These are phyloP conservation scores for Hymenoscyphus infarciens DNA, from an alignment of 2,329 filamentous ascomycete genomes.

Conservation along the genomic window DNA sequence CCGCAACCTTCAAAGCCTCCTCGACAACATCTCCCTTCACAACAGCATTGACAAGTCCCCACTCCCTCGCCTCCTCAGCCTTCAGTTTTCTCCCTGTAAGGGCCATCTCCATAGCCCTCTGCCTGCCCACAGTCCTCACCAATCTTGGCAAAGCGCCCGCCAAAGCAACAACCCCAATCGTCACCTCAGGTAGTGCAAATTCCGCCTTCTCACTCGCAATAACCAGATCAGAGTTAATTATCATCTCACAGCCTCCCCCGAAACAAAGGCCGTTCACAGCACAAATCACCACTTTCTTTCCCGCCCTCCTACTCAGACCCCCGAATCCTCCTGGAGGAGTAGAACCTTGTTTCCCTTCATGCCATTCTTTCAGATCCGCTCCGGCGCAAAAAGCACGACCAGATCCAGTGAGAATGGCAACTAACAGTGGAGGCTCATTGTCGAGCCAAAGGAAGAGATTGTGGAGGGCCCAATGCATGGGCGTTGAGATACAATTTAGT, in stretches of 20 bases:
- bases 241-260: conserved; percentile 75
- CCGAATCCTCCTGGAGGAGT: conserved; percentile 54
- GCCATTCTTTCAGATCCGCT: conserved; percentile 67
- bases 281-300: conserved; percentile 72
- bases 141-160: conserved; percentile 69
- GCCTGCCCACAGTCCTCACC: conserved; percentile 60
- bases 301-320: conserved; percentile 60
- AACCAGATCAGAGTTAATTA: conserved; percentile 69
- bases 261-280: conserved; percentile 74
- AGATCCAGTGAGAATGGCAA: conserved; percentile 59
- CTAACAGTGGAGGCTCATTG: conserved; percentile 52
- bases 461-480: conserved; percentile 40
- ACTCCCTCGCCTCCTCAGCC: conserved; percentile 57
- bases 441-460: conserved; percentile 59
- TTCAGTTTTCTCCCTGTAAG: conserved; percentile 58
- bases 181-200: conserved; percentile 70
- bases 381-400: conserved; percentile 66
- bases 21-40: conserved; percentile 50
- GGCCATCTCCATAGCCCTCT: conserved; percentile 68
- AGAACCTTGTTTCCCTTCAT: conserved; percentile 3
- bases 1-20: conserved; percentile 59
- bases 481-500: conserved; percentile 52
- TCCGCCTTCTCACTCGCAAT: conserved; percentile 55
- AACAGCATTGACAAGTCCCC: conserved; percentile 69
- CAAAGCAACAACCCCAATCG: conserved; percentile 65